Percentiles rank a stretch among this genome's conserved stretches.
These are phyloP conservation scores for Sarocladium kiliense DNA, from an alignment of 2,329 filamentous ascomycete genomes.

Conservation along the genomic window DNA sequence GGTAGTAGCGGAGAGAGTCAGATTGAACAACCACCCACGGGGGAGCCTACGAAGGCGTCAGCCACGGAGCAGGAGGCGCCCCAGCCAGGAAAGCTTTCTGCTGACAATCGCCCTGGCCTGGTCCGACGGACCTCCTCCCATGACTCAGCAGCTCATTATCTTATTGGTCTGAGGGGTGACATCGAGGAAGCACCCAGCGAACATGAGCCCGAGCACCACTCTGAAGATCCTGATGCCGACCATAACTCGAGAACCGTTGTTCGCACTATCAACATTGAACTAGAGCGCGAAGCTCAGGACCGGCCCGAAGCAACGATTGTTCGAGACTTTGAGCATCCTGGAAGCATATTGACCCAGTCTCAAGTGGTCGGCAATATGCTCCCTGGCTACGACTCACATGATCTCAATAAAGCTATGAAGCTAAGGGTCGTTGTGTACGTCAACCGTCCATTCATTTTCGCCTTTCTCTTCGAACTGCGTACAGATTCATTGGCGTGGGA, in stretches of 20 bases:
- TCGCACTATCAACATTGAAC: conserved; percentile 63
- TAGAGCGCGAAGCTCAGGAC: conserved; percentile 38
- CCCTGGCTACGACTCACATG: conserved; percentile 33
- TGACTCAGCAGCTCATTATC: conserved; percentile 44
- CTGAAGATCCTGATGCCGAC: conserved; percentile 26
- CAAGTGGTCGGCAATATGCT: conserved; percentile 29
- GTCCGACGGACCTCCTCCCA: conserved; percentile 17
- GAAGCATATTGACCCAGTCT: conserved; percentile 24
- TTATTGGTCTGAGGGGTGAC: conserved; percentile 64
- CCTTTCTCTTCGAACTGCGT: conserved; percentile 60
- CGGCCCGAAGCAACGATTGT: conserved; percentile 39
- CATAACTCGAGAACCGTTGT: conserved; percentile 53
- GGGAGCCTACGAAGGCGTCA: conserved; percentile 11
- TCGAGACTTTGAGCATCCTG: conserved; percentile 37
- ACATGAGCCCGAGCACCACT: conserved; percentile 23
- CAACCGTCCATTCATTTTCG: conserved; percentile 70
- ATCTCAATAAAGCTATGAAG: conserved; percentile 49
- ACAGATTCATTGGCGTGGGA: conserved; percentile 54
- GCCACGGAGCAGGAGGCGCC: not conserved
- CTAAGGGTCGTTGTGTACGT: conserved; percentile 69
- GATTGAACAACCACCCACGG: conserved; percentile 11
- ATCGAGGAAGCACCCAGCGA: conserved; percentile 43
- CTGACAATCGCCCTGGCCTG: conserved; percentile 1
- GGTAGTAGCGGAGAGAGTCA: conserved; percentile 13
- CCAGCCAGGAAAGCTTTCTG: not conserved